Conservation (phyloP, 2,329 filamentous ascomycete genomes). For the Sarocladiaceae sp. region DNA sequence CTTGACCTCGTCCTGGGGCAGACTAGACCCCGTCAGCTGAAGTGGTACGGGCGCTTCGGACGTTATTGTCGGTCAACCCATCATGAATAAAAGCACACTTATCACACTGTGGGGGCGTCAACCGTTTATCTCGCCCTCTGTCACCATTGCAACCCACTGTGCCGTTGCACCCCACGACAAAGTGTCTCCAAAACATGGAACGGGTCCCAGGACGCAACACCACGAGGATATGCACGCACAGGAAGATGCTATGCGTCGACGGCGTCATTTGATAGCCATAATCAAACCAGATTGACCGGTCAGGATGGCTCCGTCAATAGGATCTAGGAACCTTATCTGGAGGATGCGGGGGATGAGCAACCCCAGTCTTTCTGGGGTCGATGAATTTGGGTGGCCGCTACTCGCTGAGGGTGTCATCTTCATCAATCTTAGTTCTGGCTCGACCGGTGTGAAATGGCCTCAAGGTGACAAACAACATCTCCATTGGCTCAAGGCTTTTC, state of each 20-base stretch:
- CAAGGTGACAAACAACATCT: not conserved
- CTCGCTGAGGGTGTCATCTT: not conserved
- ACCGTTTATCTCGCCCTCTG: not conserved
- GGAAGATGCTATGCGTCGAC: too few relatives aligned
- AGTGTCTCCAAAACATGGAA: not conserved
- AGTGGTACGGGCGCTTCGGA: not conserved
- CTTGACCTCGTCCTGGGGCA: not conserved
- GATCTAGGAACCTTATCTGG: conserved; percentile 10
- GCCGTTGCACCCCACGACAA: not conserved
- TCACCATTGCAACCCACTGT: not conserved
- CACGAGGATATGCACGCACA: not conserved
- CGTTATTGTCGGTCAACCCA: not conserved
- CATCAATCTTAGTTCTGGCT: not conserved
- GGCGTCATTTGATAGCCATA: too few relatives aligned
- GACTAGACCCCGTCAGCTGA: not conserved
- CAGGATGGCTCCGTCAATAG: conserved; percentile 6
- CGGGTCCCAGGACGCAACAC: not conserved
- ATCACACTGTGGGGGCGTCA: not conserved
- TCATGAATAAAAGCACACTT: not conserved
- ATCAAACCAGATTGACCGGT: not conserved
- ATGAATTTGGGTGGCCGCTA: not conserved
- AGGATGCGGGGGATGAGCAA: not conserved
- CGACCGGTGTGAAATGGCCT: not conserved
- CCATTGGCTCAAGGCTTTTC: not conserved
- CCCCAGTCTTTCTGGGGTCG: not conserved